Evolutionary conservation across 23 red algal genomes (phyloP), one percentile per base, ranked within the genome.

Genomic region (Pyropia yezoensis): DNA sequence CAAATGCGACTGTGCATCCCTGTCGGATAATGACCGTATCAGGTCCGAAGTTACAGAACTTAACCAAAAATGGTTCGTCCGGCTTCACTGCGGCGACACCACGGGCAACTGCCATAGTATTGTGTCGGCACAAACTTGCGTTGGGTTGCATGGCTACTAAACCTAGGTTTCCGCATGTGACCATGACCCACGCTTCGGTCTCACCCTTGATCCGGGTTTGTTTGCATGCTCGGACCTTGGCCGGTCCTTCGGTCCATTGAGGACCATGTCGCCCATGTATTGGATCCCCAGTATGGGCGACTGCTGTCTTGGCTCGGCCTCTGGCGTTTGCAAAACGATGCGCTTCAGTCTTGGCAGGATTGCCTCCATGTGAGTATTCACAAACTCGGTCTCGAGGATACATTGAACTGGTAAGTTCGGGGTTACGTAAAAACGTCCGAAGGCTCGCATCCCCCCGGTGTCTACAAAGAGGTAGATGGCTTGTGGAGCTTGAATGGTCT

Each of bases 141-240:
- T 52, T 28, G 7, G 54, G 1, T 60, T 58, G 19, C 4, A 76
- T 9, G 13, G 28, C 20, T 2, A 18, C 52, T 18, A 76, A n/a
- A 19, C 72, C 72, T 2, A 1, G 29, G n/a, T 18, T 58, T 2
- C 3, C 17, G 3, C 59, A 50, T 0, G 3, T 76, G 14, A 60
- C 57, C 25, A 24, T 32, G 2, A 76, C 0, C 72, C 57, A 63
- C 1, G 3, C 33, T 49, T 76, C 29, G 2, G 72, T n/a, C n/a
- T 63, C n/a, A 0, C 57, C 17, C 7, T 56, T 54, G 5, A 75
- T 56, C 0, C 2, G 2, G 6, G 6, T 33, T 2, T 6, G 30
- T 33, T 33, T 33, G 30, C 30, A 33, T 6, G 30, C 2, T 6
- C 2, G 2, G 2, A 33, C 30, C 30, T 33, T 33, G 30, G 30